phyloP scores from a whole-genome alignment of 208 protist genomes.

The Leishmania braziliensis region DNA sequence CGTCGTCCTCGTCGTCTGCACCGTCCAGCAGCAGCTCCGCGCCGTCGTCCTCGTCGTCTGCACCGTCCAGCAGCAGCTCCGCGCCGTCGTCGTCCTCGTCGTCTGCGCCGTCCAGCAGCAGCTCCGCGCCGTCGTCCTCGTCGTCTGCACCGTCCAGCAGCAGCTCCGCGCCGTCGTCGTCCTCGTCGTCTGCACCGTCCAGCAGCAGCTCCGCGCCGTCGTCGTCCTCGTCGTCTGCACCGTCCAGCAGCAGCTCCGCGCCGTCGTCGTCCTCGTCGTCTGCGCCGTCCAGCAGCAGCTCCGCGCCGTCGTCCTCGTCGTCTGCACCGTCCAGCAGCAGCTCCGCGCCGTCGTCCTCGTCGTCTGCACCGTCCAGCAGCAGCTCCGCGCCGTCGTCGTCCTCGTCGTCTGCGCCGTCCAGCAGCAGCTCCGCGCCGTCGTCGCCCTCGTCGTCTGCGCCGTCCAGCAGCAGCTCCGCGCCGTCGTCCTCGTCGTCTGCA shows the following conservation, averaged over 20 bases:
- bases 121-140: neutral
- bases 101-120: neutral
- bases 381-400: neutral
- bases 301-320: neutral
- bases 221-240: neutral
- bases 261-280: neutral
- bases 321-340: neutral
- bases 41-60: neutral
- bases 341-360: neutral
- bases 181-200: neutral
- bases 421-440: neutral
- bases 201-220: neutral
- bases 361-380: neutral
- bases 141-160: neutral
- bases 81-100: slow-evolving; percentile 1
- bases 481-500: neutral
- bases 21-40: neutral
- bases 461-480: neutral
- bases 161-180: neutral
- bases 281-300: neutral
- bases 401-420: neutral
- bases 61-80: neutral
- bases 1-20: neutral
- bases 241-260: neutral
- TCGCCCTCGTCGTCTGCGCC: neutral